These are phyloP conservation scores for Amoeboradix gromovi DNA, from an alignment of 371 early-diverging fungal genomes.

Conservation along the genomic window DNA sequence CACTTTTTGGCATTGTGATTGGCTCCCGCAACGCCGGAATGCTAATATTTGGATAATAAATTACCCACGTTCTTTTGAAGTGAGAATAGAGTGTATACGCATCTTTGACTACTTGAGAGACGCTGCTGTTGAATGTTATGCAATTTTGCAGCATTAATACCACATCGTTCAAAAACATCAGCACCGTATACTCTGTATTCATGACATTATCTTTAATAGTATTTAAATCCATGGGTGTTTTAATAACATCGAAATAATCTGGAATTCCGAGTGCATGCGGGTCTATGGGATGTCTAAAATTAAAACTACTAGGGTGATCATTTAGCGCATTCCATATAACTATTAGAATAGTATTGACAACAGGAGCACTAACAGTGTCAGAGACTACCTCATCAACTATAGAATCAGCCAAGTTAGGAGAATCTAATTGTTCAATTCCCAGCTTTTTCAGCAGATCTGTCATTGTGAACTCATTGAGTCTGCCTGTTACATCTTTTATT, in stretches of 20 bases:
- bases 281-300: conserved; percentile 11
- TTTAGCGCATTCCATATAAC: neutral
- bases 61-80: neutral
- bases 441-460: too few species aligned
- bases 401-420: too few species aligned
- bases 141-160: conserved; percentile 23
- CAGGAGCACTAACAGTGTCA: too few species aligned
- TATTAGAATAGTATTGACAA: neutral
- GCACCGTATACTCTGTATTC: conserved; percentile 8
- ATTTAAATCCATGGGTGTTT: conserved; percentile 38
- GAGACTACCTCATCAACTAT: too few species aligned
- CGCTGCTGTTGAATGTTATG: conserved; percentile 11
- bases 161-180: conserved; percentile 8
- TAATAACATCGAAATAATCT: conserved; percentile 28
- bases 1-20: too few species aligned
- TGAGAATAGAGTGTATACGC: neutral
- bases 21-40: too few species aligned
- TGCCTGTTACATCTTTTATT: too few species aligned
- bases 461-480: too few species aligned
- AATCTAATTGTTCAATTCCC: too few species aligned
- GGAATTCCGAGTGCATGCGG: conserved; percentile 15
- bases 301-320: neutral
- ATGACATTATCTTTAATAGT: conserved; percentile 28
- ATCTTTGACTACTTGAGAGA: neutral
- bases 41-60: neutral